Evolutionary conservation across 2,329 filamentous ascomycete genomes (phyloP).

Genomic region (Colletotrichum horii): DNA sequence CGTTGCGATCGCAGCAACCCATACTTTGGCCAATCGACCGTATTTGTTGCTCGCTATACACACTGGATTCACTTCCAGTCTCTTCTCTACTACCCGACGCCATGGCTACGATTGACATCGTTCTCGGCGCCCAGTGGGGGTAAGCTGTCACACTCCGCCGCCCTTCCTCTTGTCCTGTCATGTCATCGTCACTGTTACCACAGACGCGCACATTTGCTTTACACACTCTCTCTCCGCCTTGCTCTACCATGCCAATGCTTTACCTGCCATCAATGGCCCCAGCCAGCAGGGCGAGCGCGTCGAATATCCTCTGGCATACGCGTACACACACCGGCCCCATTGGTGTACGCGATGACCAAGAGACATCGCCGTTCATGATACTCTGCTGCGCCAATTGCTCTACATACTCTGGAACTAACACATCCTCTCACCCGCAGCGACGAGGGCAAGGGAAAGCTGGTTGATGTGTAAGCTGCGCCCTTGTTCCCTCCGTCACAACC

Average conservation of each 20-base stretch:
- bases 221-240: constrained; percentile 18
- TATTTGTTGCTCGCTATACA: constrained; percentile 13
- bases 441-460: constrained; percentile 44
- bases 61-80: background rate
- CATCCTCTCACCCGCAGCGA: constrained; percentile 29
- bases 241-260: constrained; percentile 24
- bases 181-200: background rate
- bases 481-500: constrained; percentile 14
- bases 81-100: background rate
- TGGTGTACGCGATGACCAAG: background rate
- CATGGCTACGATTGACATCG: constrained; percentile 32
- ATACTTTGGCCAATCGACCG: constrained; percentile 11
- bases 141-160: constrained; percentile 28
- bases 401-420: constrained; percentile 3
- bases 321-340: background rate
- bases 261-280: background rate
- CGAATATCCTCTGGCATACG: background rate
- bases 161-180: background rate
- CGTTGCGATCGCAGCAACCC: constrained; percentile 23
- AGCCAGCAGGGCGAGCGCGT: background rate
- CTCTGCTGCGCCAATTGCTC: background rate
- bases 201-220: constrained; percentile 5
- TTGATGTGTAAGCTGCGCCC: constrained; percentile 34
- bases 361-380: background rate
- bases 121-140: constrained; percentile 44